Percentiles rank a stretch among this genome's conserved stretches.
Conservation (phyloP, 768 basidiomycete species). For the Tricholoma matsutake region DNA sequence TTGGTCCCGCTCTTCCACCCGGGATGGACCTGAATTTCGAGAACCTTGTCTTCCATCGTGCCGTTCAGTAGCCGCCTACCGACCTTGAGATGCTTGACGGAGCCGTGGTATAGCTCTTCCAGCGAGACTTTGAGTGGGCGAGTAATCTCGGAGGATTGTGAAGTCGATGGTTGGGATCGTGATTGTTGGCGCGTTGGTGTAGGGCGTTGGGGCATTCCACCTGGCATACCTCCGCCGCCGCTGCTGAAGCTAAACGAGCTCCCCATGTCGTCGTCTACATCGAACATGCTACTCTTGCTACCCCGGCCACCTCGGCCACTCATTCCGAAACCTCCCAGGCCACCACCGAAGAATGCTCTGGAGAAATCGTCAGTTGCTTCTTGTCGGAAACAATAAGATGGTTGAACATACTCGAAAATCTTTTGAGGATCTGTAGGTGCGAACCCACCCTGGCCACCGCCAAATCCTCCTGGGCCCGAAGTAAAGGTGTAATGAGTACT, state of each 20-base stretch:
- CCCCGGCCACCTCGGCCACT: constrained; percentile 37
- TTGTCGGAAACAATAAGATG: neutral
- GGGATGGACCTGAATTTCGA: constrained; percentile 76
- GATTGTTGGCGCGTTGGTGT: constrained; percentile 16
- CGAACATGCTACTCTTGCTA: constrained; percentile 35
- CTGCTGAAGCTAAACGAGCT: constrained; percentile 33
- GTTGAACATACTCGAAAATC: constrained; percentile 75
- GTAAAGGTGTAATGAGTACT: constrained; percentile 56
- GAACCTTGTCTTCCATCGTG: constrained; percentile 77
- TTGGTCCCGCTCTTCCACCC: constrained; percentile 98
- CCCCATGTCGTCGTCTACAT: constrained; percentile 50
- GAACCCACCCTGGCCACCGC: constrained; percentile 51
- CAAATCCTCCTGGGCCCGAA: constrained; percentile 45
- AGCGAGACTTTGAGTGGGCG: constrained; percentile 83
- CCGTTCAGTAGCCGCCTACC: constrained; percentile 72
- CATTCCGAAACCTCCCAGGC: constrained; percentile 25
- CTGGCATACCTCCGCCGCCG: constrained; percentile 21
- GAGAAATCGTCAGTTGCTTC: constrained; percentile 2
- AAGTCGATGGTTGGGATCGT: constrained; percentile 27
- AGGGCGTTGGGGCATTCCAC: constrained; percentile 53
- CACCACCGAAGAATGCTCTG: constrained; percentile 56
- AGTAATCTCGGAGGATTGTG: constrained; percentile 54
- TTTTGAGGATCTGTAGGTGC: constrained; percentile 79
- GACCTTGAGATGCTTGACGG: constrained; percentile 86
- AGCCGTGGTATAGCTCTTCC: constrained; percentile 82